These are phyloP conservation scores for Globisporangium mamillatum DNA, from an alignment of 352 stramenopile genomes.

Conservation along the genomic window DNA sequence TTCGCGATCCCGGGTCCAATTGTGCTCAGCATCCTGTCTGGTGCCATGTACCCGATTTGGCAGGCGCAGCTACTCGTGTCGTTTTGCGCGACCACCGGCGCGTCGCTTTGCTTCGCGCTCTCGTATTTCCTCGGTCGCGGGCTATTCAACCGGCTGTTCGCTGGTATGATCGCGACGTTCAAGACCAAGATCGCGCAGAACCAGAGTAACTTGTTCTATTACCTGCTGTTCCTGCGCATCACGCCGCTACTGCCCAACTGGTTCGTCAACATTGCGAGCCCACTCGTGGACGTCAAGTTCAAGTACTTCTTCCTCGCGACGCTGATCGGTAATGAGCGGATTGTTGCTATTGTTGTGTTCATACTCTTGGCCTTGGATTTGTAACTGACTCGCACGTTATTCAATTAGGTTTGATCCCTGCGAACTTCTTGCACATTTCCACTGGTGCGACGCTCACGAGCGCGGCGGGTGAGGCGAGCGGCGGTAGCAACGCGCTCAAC, in stretches of 20 bases:
- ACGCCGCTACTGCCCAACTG: slow-evolving; percentile 87
- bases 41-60: slow-evolving; percentile 84
- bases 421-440: slow-evolving; percentile 86
- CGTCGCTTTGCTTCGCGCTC: slow-evolving; percentile 82
- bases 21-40: slow-evolving; percentile 83
- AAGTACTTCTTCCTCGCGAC: slow-evolving; percentile 85
- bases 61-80: slow-evolving; percentile 78
- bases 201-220: slow-evolving; percentile 85
- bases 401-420: slow-evolving; percentile 52
- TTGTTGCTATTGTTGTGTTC: not conserved
- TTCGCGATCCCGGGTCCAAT: slow-evolving; percentile 88
- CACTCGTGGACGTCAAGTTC: slow-evolving; percentile 80
- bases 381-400: not conserved
- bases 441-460: slow-evolving; percentile 79
- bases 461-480: slow-evolving; percentile 37
- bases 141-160: slow-evolving; percentile 65
- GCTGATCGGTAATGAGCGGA: slow-evolving; percentile 43
- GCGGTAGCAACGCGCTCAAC: slow-evolving; percentile 72
- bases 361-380: not conserved
- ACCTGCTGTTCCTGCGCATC: slow-evolving; percentile 87
- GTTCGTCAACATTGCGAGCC: slow-evolving; percentile 89
- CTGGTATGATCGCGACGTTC: slow-evolving; percentile 74
- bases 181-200: slow-evolving; percentile 85
- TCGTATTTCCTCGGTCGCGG: slow-evolving; percentile 81
- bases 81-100: slow-evolving; percentile 79